Evolutionary conservation across 208 protist species (phyloP).

Genomic region (Acanthamoeba triangularis): DNA sequence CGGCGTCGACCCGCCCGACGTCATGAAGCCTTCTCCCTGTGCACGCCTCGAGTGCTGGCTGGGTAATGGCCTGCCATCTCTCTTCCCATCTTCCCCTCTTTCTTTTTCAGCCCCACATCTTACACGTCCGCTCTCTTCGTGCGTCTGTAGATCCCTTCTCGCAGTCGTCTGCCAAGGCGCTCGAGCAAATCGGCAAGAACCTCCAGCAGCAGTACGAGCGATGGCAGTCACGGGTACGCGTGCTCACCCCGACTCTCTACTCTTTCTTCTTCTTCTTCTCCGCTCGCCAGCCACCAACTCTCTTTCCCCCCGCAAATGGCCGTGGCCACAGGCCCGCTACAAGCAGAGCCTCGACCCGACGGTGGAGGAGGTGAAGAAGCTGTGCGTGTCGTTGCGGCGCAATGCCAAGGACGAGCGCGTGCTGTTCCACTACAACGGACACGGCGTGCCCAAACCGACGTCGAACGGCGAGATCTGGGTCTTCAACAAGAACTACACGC

Average conservation of each 20-base stretch:
- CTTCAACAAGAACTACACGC: constrained; percentile 98
- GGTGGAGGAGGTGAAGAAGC: constrained; percentile 95
- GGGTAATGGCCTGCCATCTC: constrained; percentile 83
- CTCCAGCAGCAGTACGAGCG: constrained; percentile 96
- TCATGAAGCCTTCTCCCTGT: constrained; percentile 96
- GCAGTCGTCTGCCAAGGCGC: constrained; percentile 86
- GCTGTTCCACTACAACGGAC: constrained; percentile 99
- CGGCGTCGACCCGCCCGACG: constrained; percentile 98
- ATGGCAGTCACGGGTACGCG: constrained; percentile 91
- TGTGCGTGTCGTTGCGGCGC: constrained; percentile 92
- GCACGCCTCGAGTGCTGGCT: constrained; percentile 98
- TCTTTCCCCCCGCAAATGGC: no score
- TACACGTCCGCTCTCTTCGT: not conserved
- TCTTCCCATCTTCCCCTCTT: not conserved
- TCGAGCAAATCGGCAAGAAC: constrained; percentile 96
- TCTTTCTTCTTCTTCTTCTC: not conserved
- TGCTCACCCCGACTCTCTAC: not conserved
- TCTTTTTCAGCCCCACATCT: not conserved
- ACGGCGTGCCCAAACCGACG: constrained; percentile 99
- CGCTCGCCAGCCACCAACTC: not conserved
- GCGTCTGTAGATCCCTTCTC: constrained; percentile 80
- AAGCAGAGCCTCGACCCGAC: constrained; percentile 96
- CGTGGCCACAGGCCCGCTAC: constrained; percentile 91
- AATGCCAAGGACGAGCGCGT: constrained; percentile 95
- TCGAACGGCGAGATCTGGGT: constrained; percentile 99